A percentile compares a stretch with the other conserved stretches of the same genome.
phyloP scores from a whole-genome alignment of 768 basidiomycete genomes.

The Dioszegia aurantiaca region DNA sequence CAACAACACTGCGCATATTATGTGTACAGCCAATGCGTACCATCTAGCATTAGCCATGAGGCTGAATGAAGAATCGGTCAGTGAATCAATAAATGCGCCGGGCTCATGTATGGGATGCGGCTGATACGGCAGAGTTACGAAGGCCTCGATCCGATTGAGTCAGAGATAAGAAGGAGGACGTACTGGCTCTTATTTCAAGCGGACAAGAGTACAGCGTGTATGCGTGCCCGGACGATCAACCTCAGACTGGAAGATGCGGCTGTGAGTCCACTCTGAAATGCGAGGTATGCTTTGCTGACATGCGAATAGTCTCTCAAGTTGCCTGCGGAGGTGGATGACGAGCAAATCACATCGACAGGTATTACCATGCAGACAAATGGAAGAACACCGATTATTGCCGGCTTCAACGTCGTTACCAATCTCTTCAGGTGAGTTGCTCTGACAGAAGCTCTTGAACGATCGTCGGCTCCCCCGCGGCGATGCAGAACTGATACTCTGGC shows the following conservation, averaged over 20 bases:
- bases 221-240: slow-evolving; percentile 38
- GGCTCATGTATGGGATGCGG: neutral
- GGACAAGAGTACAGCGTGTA: slow-evolving; percentile 61
- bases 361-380: slow-evolving; percentile 35
- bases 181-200: slow-evolving; percentile 75
- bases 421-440: slow-evolving; percentile 34
- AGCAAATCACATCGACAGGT: slow-evolving; percentile 40
- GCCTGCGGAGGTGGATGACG: slow-evolving; percentile 47
- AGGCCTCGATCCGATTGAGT: slow-evolving; percentile 78
- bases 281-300: neutral
- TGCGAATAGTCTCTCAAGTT: slow-evolving; percentile 13
- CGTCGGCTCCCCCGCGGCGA: too few species aligned
- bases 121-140: slow-evolving; percentile 55
- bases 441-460: too few species aligned
- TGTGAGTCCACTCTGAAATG: neutral
- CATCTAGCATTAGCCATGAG: slow-evolving; percentile 38
- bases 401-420: slow-evolving; percentile 43
- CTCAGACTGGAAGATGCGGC: slow-evolving; percentile 70
- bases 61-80: slow-evolving; percentile 39
- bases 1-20: slow-evolving; percentile 43
- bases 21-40: slow-evolving; percentile 33
- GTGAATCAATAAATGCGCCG: neutral
- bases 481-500: neutral
- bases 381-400: slow-evolving; percentile 39
- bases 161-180: slow-evolving; percentile 77